Base-by-base conservation (phyloP, 2,329 filamentous ascomycete genomes). In the Botrytis galanthina region DNA sequence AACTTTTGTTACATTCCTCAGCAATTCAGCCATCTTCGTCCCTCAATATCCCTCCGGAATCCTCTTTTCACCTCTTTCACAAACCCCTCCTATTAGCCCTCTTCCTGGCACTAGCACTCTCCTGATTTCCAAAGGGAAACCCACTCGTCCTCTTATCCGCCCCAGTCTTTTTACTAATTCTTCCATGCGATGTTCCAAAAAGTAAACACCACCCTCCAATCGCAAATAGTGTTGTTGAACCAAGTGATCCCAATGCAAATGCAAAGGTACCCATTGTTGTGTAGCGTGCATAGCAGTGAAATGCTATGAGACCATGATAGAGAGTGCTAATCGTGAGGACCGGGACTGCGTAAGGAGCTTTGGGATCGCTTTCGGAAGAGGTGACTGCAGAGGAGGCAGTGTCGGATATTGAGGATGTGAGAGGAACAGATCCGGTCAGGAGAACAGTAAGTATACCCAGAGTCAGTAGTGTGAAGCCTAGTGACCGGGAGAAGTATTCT, bases 61-160 rank as follows among this genome's bases (percentile, higher is more conserved):
- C 3, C 26, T 54, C 12, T 14, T 16, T 8, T 37, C 44, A 9
- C n/a, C n/a, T 22, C 26, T n/a, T n/a, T 63, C 32, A 74, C 63
- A 70, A 37, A 16, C 71, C 71, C 26, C 68, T 69, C 12, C 66
- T 74, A 8, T 42, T 51, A 60, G 57, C 51, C 70, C 76, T 80
- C 75, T 81, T 81, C 75, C 76, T 79, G 46, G 76, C 74, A 32
- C 73, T 72, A 18, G 79, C 80, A 51, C 81, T 80, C 80, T 88
- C 87, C 8, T 77, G 78, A 77, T 92, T 92, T 76, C 84, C 84
- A 80, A 93, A 92, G 4, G 90, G 90, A 77, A 89, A 93, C 18
- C 88, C 89, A 74, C 86, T 86, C 39, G 86, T 91, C 79, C 90
- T 84, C 85, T 91, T 92, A 79, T 92, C 91, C 48, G 87, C 88